Base-by-base conservation (phyloP, 23 red algal species). In the Gracilaria gracilis region DNA sequence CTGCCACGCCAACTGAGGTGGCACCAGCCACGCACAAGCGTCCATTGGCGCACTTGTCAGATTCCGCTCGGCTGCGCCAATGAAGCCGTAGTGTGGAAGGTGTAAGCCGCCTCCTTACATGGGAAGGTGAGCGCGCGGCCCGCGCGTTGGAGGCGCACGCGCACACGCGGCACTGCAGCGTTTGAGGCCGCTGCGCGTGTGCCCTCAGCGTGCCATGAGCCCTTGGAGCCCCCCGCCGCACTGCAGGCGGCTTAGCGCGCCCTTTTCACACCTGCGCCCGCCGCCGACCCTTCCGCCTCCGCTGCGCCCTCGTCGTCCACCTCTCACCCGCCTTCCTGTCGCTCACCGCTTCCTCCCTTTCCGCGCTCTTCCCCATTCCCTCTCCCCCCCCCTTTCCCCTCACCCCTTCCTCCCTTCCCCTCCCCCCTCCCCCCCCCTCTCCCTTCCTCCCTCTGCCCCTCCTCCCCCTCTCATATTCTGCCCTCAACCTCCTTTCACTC, bases 231-330 rank as follows among this genome's bases (percentile, higher is more conserved):
- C 72, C 20, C 42, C 72, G 40, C 46, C 39, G 72, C 72, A 4
- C 37, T 11, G 28, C 72, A 31, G 38, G 8, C 31, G 46, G 72
- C 72, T 77, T 77, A 77, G 72, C 72, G 69, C 69, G 72, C 72
- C 72, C 34, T 77, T 77, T 77, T 50, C n/a, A 13, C 13, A 25
- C 72, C 39, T 25, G 23, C 38, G 7, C 39, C 72, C 72, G 72
- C 72, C 72, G 72, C 72, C 72, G 72, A 77, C 72, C 69, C 25
- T 77, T 77, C 72, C 72, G 72, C 72, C 72, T 51, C 2, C 64
- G 19, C 72, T 28, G 72, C 42, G 40, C n/a, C 72, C 34, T 42
- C 67, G 67, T 77, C 72, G 72, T 49, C 42, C 72, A 46, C 34
- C 16, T 77, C 39, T 25, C 46, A 12, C 11, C 69, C 69, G 38